Conservation (phyloP, 108 stramenopile genomes). For the Pelagomonas calceolata region DNA sequence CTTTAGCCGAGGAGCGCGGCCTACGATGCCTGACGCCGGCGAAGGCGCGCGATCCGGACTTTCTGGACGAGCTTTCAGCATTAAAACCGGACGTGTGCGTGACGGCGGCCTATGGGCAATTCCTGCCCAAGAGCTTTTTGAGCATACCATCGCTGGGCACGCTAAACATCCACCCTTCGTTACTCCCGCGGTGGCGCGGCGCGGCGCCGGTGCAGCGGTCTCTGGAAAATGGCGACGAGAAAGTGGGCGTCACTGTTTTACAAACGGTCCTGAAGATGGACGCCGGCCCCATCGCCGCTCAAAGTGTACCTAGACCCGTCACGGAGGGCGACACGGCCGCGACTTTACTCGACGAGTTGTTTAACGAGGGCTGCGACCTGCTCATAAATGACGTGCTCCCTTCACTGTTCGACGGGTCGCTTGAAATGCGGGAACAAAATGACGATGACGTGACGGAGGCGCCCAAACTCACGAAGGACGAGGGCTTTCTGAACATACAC, state of each 20-base stretch:
- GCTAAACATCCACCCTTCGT: conserved; percentile 89
- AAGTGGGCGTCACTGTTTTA: conserved; percentile 78
- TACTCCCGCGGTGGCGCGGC: conserved; percentile 85
- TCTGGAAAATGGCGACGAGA: conserved; percentile 67
- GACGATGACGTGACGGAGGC: conserved; percentile 66
- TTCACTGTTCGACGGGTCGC: conserved; percentile 1
- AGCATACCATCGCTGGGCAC: conserved; percentile 73
- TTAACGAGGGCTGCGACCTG: conserved; percentile 66
- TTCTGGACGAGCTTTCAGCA: conserved; percentile 49
- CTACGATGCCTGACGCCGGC: conserved; percentile 70
- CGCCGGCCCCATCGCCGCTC: conserved; percentile 82
- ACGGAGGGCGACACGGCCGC: conserved; percentile 72
- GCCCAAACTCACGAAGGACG: conserved; percentile 61
- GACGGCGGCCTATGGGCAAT: conserved; percentile 95
- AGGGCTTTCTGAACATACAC: conserved; percentile 48
- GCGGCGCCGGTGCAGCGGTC: conserved; percentile 89
- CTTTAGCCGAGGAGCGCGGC: conserved; percentile 60
- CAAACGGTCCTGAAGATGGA: conserved; percentile 94
- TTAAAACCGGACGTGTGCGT: conserved; percentile 86
- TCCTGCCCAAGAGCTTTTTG: conserved; percentile 76
- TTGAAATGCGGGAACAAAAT: conserved; percentile 47
- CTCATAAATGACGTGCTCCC: conserved; percentile 56
- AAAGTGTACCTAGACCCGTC: conserved; percentile 44
- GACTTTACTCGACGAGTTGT: conserved; percentile 67
- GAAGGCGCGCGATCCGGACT: conserved; percentile 69